phyloP scores from a whole-genome alignment of 2,329 filamentous ascomycete genomes.

The Botrytis galanthina region DNA sequence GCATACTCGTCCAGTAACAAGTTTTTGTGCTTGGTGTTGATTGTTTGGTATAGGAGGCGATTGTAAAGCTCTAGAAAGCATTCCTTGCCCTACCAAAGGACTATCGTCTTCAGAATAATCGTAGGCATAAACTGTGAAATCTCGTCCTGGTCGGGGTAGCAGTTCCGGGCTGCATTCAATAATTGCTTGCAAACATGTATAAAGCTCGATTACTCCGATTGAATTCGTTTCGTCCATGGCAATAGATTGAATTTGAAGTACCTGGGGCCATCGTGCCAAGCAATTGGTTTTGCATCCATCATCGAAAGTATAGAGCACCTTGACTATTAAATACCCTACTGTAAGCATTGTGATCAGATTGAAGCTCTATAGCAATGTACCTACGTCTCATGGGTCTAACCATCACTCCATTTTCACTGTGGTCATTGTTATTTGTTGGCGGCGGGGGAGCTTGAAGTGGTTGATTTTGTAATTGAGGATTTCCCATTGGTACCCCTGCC shows the following conservation, averaged over 20 bases:
- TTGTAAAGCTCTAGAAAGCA: constrained; percentile 81
- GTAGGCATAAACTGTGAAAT: constrained; percentile 96
- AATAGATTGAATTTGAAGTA: constrained; percentile 76
- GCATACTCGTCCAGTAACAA: constrained; percentile 87
- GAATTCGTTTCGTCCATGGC: constrained; percentile 74
- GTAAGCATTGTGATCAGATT: constrained; percentile 25
- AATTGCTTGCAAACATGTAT: constrained; percentile 82
- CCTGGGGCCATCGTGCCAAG: constrained; percentile 78
- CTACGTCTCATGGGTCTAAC: constrained; percentile 59
- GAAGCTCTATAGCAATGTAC: constrained; percentile 36
- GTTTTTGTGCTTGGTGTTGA: constrained; percentile 60
- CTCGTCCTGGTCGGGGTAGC: constrained; percentile 63
- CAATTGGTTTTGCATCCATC: constrained; percentile 84
- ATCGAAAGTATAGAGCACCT: constrained; percentile 96
- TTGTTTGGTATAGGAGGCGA: constrained; percentile 53
- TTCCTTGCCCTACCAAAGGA: constrained; percentile 90
- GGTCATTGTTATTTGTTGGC: constrained; percentile 22
- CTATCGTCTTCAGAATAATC: constrained; percentile 95
- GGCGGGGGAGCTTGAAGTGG: constrained; percentile 26
- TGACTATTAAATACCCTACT: constrained; percentile 58
- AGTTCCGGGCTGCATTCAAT: constrained; percentile 80
- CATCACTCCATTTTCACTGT: constrained; percentile 52
- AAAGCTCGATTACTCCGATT: constrained; percentile 85
- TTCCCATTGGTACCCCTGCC: constrained; percentile 22
- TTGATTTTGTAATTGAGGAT: constrained; percentile 24